A percentile compares a stretch with the other conserved stretches of the same genome.
These are phyloP conservation scores for Pisolithus marmoratus DNA, from an alignment of 768 basidiomycete genomes.

Conservation along the genomic window DNA sequence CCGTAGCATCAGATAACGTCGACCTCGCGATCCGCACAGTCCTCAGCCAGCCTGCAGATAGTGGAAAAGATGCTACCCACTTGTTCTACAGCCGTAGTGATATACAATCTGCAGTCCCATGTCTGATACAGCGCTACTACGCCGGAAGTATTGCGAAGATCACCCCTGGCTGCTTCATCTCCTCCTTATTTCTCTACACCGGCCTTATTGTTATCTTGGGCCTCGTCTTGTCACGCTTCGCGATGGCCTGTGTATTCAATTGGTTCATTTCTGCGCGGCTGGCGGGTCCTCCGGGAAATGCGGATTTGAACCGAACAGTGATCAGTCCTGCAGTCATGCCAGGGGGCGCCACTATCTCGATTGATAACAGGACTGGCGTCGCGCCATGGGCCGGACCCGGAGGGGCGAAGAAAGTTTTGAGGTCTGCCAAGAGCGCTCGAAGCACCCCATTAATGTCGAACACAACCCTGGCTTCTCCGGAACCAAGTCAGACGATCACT, in stretches of 20 bases:
- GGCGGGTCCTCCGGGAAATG: slow-evolving; percentile 67
- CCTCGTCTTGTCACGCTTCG: slow-evolving; percentile 86
- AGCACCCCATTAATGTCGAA: slow-evolving; percentile 47
- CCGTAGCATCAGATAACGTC: slow-evolving; percentile 69
- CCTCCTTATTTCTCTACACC: slow-evolving; percentile 81
- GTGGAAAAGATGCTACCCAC: slow-evolving; percentile 87
- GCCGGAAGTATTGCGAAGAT: slow-evolving; percentile 97
- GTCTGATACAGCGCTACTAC: slow-evolving; percentile 79
- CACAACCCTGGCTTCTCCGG: slow-evolving; percentile 47
- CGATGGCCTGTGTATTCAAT: slow-evolving; percentile 94
- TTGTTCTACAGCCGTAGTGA: slow-evolving; percentile 71
- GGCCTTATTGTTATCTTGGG: slow-evolving; percentile 88
- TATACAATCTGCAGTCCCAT: slow-evolving; percentile 65
- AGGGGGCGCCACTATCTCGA: slow-evolving; percentile 89
- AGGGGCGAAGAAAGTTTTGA: slow-evolving; percentile 46
- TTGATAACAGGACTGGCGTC: slow-evolving; percentile 86
- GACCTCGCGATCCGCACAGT: slow-evolving; percentile 80
- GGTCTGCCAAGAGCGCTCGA: slow-evolving; percentile 32
- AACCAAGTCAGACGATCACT: slow-evolving; percentile 54
- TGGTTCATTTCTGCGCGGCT: slow-evolving; percentile 90
- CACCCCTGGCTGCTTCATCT: slow-evolving; percentile 92
- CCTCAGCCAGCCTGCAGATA: slow-evolving; percentile 42
- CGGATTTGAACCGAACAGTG: slow-evolving; percentile 71
- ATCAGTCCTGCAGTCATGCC: slow-evolving; percentile 96
- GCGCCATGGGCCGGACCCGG: slow-evolving; percentile 84